Evolutionary conservation across 2,329 filamentous ascomycete species (phyloP).

Genomic region (Aspergillus sp.): DNA sequence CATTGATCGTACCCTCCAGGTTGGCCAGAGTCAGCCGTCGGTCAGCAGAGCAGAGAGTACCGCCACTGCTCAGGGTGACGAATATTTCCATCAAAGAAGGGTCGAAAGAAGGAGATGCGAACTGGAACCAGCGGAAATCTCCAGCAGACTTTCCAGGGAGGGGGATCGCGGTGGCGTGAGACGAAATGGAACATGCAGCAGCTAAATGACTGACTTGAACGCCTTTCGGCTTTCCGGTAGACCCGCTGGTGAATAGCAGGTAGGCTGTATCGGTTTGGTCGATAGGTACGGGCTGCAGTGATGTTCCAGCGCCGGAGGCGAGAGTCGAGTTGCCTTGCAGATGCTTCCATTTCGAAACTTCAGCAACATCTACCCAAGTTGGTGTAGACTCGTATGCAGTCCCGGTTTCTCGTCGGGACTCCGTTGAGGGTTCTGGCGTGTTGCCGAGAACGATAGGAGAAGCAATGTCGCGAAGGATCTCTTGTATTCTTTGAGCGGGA

Average conservation of each 20-base stretch:
- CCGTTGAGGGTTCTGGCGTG: conserved; percentile 12
- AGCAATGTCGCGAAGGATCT: conserved; percentile 30
- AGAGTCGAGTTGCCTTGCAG: conserved; percentile 1
- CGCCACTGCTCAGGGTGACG: conserved; percentile 30
- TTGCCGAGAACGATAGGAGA: conserved; percentile 26
- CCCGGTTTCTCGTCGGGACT: conserved; percentile 6
- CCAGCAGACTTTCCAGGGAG: conserved; percentile 19
- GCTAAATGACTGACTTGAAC: conserved; percentile 33
- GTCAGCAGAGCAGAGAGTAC: conserved; percentile 36
- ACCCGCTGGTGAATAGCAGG: conserved; percentile 36
- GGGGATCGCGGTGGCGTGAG: conserved; percentile 27
- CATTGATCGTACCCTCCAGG: conserved; percentile 27
- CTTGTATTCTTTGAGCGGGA: conserved; percentile 26
- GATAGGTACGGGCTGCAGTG: conserved; percentile 13
- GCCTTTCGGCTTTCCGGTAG: conserved; percentile 36
- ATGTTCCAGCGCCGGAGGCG: neutral
- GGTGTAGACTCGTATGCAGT: neutral
- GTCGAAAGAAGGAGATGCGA: conserved; percentile 37
- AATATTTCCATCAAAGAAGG: conserved; percentile 33
- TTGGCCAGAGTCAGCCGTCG: conserved; percentile 29
- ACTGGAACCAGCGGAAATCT: conserved; percentile 39
- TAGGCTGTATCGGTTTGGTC: conserved; percentile 28
- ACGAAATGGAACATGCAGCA: conserved; percentile 31
- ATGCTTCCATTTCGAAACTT: conserved; percentile 21
- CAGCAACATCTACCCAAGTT: conserved; percentile 24